These are phyloP conservation scores for Alternaria brassicae DNA, from an alignment of 2,329 filamentous ascomycete species.

Conservation along the genomic window DNA sequence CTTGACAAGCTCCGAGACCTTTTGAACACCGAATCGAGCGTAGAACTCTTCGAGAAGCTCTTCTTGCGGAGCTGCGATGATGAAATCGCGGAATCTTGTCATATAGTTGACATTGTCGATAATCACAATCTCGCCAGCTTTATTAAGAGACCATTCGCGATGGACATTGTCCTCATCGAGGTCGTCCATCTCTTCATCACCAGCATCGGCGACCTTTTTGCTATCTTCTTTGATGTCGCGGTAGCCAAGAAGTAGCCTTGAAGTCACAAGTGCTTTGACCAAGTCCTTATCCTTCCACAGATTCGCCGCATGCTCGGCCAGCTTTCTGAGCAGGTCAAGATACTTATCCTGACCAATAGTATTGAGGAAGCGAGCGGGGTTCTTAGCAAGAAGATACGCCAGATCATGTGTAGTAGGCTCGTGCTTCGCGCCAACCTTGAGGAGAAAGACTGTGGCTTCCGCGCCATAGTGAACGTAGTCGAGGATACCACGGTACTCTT, in stretches of 20 bases:
- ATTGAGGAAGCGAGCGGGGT: constrained; percentile 81
- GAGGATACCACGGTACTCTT: constrained; percentile 86
- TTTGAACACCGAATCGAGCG: constrained; percentile 75
- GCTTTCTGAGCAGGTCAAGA: constrained; percentile 77
- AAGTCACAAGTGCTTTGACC: constrained; percentile 75
- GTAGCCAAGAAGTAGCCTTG: constrained; percentile 83
- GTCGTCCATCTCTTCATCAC: constrained; percentile 54
- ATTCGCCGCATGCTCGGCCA: constrained; percentile 73
- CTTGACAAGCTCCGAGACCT: constrained; percentile 78
- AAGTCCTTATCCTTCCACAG: constrained; percentile 82
- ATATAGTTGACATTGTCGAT: constrained; percentile 63
- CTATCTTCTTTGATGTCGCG: constrained; percentile 70
- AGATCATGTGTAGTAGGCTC: constrained; percentile 90
- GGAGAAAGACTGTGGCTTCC: constrained; percentile 86
- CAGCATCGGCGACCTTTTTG: constrained; percentile 47
- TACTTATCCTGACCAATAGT: constrained; percentile 88
- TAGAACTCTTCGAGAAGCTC: constrained; percentile 88
- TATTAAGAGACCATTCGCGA: constrained; percentile 80
- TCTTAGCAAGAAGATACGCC: constrained; percentile 79
- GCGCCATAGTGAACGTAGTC: constrained; percentile 95
- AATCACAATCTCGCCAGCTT: constrained; percentile 79
- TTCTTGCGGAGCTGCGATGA: constrained; percentile 90
- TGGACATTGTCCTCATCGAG: constrained; percentile 54
- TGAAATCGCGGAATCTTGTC: constrained; percentile 81
- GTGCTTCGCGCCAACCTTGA: constrained; percentile 86